Conservation (phyloP, 352 stramenopile genomes). For the Phytophthora meadii region DNA sequence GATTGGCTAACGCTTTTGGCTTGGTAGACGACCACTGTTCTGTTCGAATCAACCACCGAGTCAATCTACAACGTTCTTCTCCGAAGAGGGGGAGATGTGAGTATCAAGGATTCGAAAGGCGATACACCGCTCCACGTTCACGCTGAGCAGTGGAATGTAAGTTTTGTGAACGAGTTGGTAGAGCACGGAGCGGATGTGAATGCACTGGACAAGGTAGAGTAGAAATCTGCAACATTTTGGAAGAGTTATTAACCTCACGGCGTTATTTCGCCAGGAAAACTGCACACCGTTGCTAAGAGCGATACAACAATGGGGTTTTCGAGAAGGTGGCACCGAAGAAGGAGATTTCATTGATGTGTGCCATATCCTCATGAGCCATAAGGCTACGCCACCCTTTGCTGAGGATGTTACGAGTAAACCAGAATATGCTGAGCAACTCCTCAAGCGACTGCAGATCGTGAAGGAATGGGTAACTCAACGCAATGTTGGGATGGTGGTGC, state of each 20-base stretch:
- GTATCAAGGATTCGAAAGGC: conserved; percentile 25
- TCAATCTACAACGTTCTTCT: conserved; percentile 24
- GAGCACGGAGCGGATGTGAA: conserved; percentile 34
- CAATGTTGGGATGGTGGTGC: conserved; percentile 19
- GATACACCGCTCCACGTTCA: conserved; percentile 34
- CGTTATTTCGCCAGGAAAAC: conserved; percentile 18
- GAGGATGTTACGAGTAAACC: conserved; percentile 2
- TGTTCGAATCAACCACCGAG: conserved; percentile 36
- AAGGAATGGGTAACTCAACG: conserved; percentile 32
- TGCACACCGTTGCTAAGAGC: conserved; percentile 23
- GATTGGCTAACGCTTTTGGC: not conserved
- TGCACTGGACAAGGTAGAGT: conserved; percentile 24
- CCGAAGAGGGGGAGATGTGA: conserved; percentile 31
- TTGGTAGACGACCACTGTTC: conserved; percentile 25
- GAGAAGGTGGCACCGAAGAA: conserved; percentile 25
- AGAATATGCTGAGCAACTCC: conserved; percentile 17
- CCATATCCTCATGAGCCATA: conserved; percentile 35
- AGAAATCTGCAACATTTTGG: too few relatives aligned
- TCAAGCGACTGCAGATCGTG: conserved; percentile 23
- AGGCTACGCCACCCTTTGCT: conserved; percentile 7
- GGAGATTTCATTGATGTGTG: conserved; percentile 39
- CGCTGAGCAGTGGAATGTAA: conserved; percentile 30
- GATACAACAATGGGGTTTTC: conserved; percentile 25
- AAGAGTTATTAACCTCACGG: too few relatives aligned
- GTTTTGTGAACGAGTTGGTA: conserved; percentile 25